phyloP scores from a whole-genome alignment of 176 grass and related monocot genomes.

The Aegilops umbellulata region DNA sequence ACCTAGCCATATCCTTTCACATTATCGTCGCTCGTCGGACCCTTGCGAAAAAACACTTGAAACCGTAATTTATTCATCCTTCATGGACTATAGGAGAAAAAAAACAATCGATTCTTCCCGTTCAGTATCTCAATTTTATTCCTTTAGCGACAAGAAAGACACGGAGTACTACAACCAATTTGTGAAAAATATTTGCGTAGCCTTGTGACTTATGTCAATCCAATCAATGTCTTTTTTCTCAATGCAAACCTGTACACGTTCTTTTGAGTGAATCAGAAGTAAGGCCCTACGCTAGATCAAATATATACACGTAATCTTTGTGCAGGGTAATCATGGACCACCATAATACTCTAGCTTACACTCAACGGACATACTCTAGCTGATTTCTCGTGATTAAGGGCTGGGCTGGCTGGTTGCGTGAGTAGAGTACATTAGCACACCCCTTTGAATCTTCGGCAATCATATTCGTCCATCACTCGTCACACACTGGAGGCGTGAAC shows the following conservation, averaged over 20 bases:
- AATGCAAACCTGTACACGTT: neutral
- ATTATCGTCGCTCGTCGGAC: neutral
- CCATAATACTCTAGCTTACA: neutral
- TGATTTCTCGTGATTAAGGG: conserved; percentile 16
- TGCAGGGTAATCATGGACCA: neutral
- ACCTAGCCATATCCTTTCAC: too few relatives aligned
- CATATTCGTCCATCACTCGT: neutral
- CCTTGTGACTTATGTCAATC: neutral
- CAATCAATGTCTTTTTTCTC: neutral
- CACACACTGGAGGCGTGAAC: neutral
- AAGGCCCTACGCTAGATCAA: neutral
- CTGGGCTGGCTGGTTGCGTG: neutral
- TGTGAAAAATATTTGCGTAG: neutral
- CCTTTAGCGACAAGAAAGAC: too few relatives aligned
- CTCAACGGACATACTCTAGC: neutral
- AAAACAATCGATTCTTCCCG: neutral
- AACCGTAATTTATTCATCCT: neutral
- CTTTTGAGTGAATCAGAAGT: conserved; percentile 29
- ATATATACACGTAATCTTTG: neutral
- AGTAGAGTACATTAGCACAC: neutral
- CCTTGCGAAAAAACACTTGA: neutral
- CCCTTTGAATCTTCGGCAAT: neutral
- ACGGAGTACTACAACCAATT: too few relatives aligned
- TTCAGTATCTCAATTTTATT: neutral
- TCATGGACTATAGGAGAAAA: neutral